These are phyloP conservation scores for Phaseolus lunatus DNA, from an alignment of 306 rosid species.

Conservation along the genomic window DNA sequence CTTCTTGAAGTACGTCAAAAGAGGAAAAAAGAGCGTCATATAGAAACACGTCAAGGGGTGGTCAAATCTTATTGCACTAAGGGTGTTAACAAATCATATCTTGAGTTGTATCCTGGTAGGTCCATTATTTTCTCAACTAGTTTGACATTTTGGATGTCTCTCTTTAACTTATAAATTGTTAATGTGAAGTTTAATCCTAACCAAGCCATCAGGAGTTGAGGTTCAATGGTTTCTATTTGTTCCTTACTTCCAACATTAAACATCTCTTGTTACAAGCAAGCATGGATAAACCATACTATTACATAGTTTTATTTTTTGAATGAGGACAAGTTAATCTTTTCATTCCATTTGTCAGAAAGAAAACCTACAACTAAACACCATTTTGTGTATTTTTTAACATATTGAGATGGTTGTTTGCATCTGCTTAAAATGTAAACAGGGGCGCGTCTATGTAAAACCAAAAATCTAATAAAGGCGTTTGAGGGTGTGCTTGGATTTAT, in stretches of 20 bases:
- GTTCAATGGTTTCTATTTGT: conserved; percentile 7
- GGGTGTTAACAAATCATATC: conserved; percentile 58
- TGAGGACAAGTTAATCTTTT: conserved; percentile 12
- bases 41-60: conserved; percentile 49
- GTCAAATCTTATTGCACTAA: conserved; percentile 32
- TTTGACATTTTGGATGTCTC: background rate
- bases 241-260: background rate
- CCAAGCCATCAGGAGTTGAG: background rate
- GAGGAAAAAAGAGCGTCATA: conserved; percentile 40
- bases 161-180: background rate
- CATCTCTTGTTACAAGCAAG: background rate
- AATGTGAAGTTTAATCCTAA: conserved; percentile 6
- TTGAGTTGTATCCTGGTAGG: conserved; percentile 63
- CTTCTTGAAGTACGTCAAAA: conserved; percentile 22
- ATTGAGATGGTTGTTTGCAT: conserved; percentile 9
- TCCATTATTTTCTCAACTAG: conserved; percentile 37
- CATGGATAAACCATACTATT: background rate
- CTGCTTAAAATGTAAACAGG: background rate
- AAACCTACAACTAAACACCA: background rate
- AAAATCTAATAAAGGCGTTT: conserved; percentile 4
- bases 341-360: conserved; percentile 15
- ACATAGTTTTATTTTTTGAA: conserved; percentile 19
- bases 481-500: background rate
- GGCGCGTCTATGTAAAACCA: background rate
- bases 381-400: conserved; percentile 25